These are phyloP conservation scores for Pichia gijzeniarum DNA, from an alignment of 805 yeast genomes.

Conservation along the genomic window DNA sequence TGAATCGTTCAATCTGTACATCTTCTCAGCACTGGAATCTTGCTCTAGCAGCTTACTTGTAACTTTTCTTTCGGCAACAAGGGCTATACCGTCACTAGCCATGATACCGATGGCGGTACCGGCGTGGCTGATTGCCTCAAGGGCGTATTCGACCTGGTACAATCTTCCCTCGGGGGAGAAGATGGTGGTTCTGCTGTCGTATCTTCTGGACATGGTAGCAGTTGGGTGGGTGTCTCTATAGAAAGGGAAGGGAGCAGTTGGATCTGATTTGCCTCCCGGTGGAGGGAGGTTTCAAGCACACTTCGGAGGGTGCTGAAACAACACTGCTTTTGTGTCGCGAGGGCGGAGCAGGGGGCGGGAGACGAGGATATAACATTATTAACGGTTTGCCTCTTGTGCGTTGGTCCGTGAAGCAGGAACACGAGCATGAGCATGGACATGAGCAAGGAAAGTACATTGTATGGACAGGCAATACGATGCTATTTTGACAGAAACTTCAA, in stretches of 20 bases:
- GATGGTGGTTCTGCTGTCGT: slow-evolving; percentile 97
- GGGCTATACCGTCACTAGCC: slow-evolving; percentile 80
- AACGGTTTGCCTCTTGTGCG: no score
- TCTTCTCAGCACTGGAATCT: slow-evolving; percentile 88
- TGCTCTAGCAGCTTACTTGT: slow-evolving; percentile 90
- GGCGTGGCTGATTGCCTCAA: slow-evolving; percentile 75
- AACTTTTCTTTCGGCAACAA: slow-evolving; percentile 95
- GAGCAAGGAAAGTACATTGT: slow-evolving; percentile 17
- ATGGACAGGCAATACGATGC: slow-evolving; percentile 36
- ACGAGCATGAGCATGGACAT: no score
- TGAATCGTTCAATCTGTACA: slow-evolving; percentile 71
- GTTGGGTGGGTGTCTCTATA: no score
- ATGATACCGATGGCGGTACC: slow-evolving; percentile 78
- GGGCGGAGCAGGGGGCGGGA: no score
- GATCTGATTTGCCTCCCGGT: no score
- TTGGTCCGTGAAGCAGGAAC: no score
- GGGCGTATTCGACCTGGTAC: slow-evolving; percentile 94
- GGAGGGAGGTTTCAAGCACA: no score
- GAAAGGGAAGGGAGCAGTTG: no score
- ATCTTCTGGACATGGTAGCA: slow-evolving; percentile 87
- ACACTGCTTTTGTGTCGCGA: no score
- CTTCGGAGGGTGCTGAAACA: no score
- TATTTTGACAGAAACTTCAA: slow-evolving; percentile 32
- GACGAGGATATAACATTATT: no score
- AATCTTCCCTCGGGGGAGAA: slow-evolving; percentile 98